Base-by-base conservation (phyloP, 148 eudicot species). In the Mesembryanthemum crystallinum region DNA sequence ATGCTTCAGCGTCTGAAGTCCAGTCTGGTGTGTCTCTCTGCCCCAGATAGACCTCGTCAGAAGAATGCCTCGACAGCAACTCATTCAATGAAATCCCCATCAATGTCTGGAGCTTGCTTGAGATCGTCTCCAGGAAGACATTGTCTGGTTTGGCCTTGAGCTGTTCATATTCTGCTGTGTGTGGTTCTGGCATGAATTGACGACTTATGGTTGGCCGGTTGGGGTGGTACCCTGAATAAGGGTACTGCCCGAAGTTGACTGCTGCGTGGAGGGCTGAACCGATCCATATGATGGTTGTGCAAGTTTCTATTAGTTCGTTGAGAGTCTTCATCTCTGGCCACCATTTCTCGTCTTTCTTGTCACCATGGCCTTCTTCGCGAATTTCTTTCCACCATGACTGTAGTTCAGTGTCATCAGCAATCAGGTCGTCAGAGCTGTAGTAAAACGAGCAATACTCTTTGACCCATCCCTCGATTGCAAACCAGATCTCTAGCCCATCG, bases 261-360 rank as follows among this genome's bases (percentile, higher is more conserved):
- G 97, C 94, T 4, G 98, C 97, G 59, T 94, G 98, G 11, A 89
- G 93, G 45, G 92, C 93, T 21, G 98, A 94, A 33, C 97, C 90
- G 3, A 87, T 62, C 97, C 98, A 94, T 82, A 92, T 92, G 54
- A 90, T 84, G 57, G 83, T 94, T 14, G 93, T 88, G 76, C 89
- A 86, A 1, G 88, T 71, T 45, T 89, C 71, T 20, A 80, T 79
- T 11, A 94, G 78, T 14, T 88, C 92, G 33, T 90, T 74, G 0
- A 74, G 20, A 17, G 93, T 83, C 27, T 89, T 84, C 88, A 94
- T 82, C 60, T 82, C 69, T 4, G 89, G 93, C 98, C 98, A 94
- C 97, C 98, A 92, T 1, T 82, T 74, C 64, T 88, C 90, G 39
- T 89, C 81, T 61, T 94, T 92, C 79, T 83, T 86, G 81, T 94